Evolutionary conservation across 2,329 filamentous ascomycete genomes (phyloP), one percentile per base, ranked within the genome.

Genomic region (Alternaria sp.): DNA sequence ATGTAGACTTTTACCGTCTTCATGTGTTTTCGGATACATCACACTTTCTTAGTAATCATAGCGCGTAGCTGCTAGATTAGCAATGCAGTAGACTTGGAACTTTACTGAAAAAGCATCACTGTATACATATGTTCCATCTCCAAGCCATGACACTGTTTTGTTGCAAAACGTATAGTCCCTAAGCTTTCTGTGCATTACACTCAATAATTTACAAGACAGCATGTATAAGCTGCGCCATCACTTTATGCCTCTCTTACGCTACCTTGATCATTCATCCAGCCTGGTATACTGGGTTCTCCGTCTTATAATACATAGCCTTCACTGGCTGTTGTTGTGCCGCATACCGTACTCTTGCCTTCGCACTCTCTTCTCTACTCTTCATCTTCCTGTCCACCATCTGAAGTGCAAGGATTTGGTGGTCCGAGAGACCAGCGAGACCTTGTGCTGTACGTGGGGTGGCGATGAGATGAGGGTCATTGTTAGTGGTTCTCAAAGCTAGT

Each of bases 241-340:
- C 9, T 18, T 2, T 3, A 25, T 9, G 18, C 5, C 20, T 30
- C 12, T 12, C 18, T 1, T 25, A 3, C n/a, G 5, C 5, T 2
- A 8, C 32, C 14, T 0, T 16, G 6, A 14, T 36, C 12, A 36
- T 18, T 56, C 16, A 60, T 6, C 57, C 57, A 28, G 57, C 53
- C 32, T 60, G 57, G 30, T 60, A 60, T 5, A 60, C 57, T 7
- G 53, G 53, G 6, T 60, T 60, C 40, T 57, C 57, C 2, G 57
- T 57, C 40, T 60, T 60, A 4, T 60, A 60, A 18, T 60, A 57
- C 6, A 60, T 7, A 3, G 45, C 30, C 25, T 60, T 60, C 1
- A 36, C 40, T 7, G 57, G 57, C 27, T 57, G 57, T 8, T 49
- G 41, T 43, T 46, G 25, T 6, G 57, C 54, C 25, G 32, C 22